A percentile compares a stretch with the other conserved stretches of the same genome.
These are phyloP conservation scores for Gracilaria domingensis DNA, from an alignment of 23 red algal genomes.

Conservation along the genomic window DNA sequence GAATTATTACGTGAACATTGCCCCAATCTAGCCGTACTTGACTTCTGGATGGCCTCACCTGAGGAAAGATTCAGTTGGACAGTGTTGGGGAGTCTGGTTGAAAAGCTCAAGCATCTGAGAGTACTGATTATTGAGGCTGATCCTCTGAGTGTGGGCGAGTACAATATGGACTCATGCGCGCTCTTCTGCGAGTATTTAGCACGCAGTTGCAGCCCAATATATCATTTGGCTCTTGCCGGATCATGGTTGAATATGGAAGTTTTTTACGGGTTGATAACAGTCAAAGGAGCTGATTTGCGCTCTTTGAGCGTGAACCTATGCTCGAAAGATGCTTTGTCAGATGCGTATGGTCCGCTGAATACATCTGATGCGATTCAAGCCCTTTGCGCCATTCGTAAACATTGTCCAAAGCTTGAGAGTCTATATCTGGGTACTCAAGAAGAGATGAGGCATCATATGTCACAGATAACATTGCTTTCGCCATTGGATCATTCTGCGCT, in stretches of 20 bases:
- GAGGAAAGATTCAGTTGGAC: not conserved
- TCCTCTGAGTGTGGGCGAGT: not conserved
- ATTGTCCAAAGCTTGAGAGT: conserved; percentile 8
- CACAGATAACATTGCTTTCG: not conserved
- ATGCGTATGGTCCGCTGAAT: not conserved
- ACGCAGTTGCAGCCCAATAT: not conserved
- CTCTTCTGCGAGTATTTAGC: not conserved
- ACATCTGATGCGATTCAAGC: not conserved
- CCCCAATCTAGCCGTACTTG: not conserved
- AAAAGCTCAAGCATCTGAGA: not conserved
- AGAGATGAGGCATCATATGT: not conserved
- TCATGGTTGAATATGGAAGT: not conserved
- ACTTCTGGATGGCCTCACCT: not conserved
- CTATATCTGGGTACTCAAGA: not conserved
- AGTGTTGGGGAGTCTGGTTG: not conserved
- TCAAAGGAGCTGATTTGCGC: not conserved
- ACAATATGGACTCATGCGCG: not conserved
- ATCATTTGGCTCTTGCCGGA: not conserved
- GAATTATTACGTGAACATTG: not conserved
- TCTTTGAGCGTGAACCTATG: not conserved
- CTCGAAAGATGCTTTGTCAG: not conserved
- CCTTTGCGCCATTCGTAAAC: not conserved
- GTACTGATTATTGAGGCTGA: not conserved
- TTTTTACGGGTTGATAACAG: not conserved
- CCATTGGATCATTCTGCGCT: not conserved